A percentile compares a stretch with the other conserved stretches of the same genome.
Conservation (phyloP, 768 basidiomycete species). For the Podaxis sp. region DNA sequence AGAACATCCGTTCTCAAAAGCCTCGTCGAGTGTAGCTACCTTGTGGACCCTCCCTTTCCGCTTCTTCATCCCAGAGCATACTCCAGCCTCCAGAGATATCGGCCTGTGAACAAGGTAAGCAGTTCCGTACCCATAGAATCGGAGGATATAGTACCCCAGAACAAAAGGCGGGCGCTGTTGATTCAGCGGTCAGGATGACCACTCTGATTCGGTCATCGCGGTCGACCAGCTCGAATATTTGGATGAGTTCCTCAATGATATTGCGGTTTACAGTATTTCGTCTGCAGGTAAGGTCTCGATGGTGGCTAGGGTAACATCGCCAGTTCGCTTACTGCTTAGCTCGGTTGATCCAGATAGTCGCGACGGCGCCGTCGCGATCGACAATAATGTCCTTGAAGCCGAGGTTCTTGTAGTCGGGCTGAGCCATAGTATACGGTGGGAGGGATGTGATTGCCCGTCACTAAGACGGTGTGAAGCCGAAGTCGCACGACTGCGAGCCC, state of each 20-base stretch:
- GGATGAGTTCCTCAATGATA: slow-evolving; percentile 34
- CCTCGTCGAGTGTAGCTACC: slow-evolving; percentile 23
- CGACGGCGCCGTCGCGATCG: slow-evolving; percentile 37
- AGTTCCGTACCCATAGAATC: not conserved
- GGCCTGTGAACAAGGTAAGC: slow-evolving; percentile 28
- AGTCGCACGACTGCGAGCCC: not conserved
- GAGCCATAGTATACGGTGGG: slow-evolving; percentile 19
- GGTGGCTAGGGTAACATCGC: not conserved
- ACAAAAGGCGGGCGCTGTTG: slow-evolving; percentile 47
- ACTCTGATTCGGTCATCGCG: slow-evolving; percentile 49
- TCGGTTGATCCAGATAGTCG: slow-evolving; percentile 42
- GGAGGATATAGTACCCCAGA: slow-evolving; percentile 38
- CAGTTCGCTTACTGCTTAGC: slow-evolving; percentile 34
- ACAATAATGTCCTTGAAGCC: slow-evolving; percentile 40
- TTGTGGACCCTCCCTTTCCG: slow-evolving; percentile 43
- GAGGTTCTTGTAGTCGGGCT: slow-evolving; percentile 29
- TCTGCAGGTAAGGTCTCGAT: slow-evolving; percentile 20
- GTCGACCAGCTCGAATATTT: slow-evolving; percentile 42
- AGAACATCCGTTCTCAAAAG: not conserved
- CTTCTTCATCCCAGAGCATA: slow-evolving; percentile 31
- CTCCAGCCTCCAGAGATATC: slow-evolving; percentile 48
- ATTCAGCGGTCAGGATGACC: slow-evolving; percentile 48
- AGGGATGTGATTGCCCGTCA: not conserved
- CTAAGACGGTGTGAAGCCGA: not conserved
- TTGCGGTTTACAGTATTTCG: slow-evolving; percentile 37